phyloP scores from a whole-genome alignment of 225 moss, liverwort and hornwort genomes.

The Sphagnum contortum region DNA sequence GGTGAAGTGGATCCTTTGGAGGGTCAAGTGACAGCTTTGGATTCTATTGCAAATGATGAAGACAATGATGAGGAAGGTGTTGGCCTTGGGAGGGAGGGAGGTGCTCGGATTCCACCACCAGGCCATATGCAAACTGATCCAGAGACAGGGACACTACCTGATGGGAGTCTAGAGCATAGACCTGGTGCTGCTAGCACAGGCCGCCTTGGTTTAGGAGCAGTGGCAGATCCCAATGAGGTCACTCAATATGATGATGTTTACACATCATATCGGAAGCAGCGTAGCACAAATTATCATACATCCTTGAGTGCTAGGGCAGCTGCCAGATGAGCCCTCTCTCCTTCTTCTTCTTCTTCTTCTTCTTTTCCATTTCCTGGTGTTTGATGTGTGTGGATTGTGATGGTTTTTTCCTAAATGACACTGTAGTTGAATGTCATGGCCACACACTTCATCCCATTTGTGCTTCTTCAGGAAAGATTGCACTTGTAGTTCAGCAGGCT shows the following conservation, averaged over 20 bases:
- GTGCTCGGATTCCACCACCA: slow-evolving; percentile 85
- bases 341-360: too few species aligned
- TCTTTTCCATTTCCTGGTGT: too few species aligned
- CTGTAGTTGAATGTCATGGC: too few species aligned
- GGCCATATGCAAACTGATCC: slow-evolving; percentile 78
- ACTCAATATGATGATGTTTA: slow-evolving; percentile 98
- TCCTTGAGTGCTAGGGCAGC: slow-evolving; percentile 94
- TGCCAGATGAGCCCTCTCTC: slow-evolving; percentile 30
- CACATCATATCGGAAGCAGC: slow-evolving; percentile 92
- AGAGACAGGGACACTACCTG: slow-evolving; percentile 71
- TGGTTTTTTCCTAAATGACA: too few species aligned
- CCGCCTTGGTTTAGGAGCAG: slow-evolving; percentile 82
- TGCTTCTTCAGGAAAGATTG: too few species aligned
- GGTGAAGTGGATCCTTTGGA: slow-evolving; percentile 93
- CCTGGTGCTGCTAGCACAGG: slow-evolving; percentile 90
- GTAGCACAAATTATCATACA: slow-evolving; percentile 94
- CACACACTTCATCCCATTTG: too few species aligned
- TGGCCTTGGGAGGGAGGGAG: slow-evolving; percentile 57
- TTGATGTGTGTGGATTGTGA: too few species aligned
- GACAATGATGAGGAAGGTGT: slow-evolving; percentile 32
- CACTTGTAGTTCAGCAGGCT: too few species aligned
- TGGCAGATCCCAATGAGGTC: slow-evolving; percentile 87
- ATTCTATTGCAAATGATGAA: slow-evolving; percentile 29
- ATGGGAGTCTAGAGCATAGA: slow-evolving; percentile 90
- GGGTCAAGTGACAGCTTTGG: slow-evolving; percentile 52